phyloP scores from a whole-genome alignment of 768 basidiomycete species.

The Exsudoporus frostii region DNA sequence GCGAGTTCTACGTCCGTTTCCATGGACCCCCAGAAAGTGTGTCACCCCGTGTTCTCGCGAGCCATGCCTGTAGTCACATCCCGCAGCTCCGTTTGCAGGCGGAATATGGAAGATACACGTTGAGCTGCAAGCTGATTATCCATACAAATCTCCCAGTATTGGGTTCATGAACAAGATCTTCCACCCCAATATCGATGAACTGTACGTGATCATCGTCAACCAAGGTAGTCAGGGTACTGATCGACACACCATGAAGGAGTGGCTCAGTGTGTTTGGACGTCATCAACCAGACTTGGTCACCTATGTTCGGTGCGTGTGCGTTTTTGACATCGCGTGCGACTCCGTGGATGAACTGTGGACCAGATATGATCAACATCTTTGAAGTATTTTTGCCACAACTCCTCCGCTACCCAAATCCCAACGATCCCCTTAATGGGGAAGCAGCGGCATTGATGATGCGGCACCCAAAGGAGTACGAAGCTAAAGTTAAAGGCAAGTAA shows the following conservation, averaged over 20 bases:
- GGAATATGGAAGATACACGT: slow-evolving; percentile 99
- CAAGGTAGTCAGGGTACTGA: slow-evolving; percentile 6
- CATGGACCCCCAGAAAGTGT: slow-evolving; percentile 91
- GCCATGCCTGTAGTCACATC: slow-evolving; percentile 4
- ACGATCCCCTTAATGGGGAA: slow-evolving; percentile 97
- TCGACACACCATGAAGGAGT: slow-evolving; percentile 51
- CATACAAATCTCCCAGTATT: slow-evolving; percentile 98
- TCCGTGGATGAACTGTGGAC: slow-evolving; percentile 1
- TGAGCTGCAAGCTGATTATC: slow-evolving; percentile 96
- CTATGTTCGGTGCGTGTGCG: slow-evolving; percentile 87
- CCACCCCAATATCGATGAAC: slow-evolving; percentile 98
- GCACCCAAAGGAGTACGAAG: slow-evolving; percentile 93
- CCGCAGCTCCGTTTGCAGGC: slow-evolving; percentile 88
- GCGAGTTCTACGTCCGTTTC: slow-evolving; percentile 98
- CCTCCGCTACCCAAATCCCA: slow-evolving; percentile 95
- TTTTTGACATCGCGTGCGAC: not conserved
- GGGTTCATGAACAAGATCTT: slow-evolving; percentile 99
- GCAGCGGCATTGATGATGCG: slow-evolving; percentile 97
- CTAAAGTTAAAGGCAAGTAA: slow-evolving; percentile 81
- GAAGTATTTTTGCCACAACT: slow-evolving; percentile 98
- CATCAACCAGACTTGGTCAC: slow-evolving; percentile 99
- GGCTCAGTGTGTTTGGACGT: slow-evolving; percentile 98
- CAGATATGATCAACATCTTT: slow-evolving; percentile 99
- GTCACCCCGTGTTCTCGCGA: slow-evolving; percentile 28
- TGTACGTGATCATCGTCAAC: slow-evolving; percentile 53